These are phyloP conservation scores for Fomitopsis schrenkii DNA, from an alignment of 1,284 basidiomycete species.

Conservation along the genomic window DNA sequence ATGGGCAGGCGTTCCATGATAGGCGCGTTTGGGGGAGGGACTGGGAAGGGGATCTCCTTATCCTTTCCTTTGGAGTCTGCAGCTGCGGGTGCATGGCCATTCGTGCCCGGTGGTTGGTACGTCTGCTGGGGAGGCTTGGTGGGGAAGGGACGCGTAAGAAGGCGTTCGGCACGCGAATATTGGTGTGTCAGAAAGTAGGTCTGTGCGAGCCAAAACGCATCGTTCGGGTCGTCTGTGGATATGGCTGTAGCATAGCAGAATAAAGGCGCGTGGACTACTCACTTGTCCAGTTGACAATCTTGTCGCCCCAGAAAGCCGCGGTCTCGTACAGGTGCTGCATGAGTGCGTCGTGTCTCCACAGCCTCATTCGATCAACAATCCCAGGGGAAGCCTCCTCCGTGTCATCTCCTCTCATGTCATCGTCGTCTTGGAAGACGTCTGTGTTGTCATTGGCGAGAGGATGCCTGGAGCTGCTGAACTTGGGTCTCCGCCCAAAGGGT, in stretches of 20 bases:
- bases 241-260: background rate
- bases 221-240: slow-evolving; percentile 84
- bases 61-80: slow-evolving; percentile 50
- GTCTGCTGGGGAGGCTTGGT: slow-evolving; percentile 40
- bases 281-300: slow-evolving; percentile 94
- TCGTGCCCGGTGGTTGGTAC: slow-evolving; percentile 30
- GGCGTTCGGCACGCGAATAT: slow-evolving; percentile 89
- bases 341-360: slow-evolving; percentile 97
- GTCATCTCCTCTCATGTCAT: slow-evolving; percentile 21
- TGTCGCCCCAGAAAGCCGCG: slow-evolving; percentile 98
- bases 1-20: slow-evolving; percentile 57
- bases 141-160: slow-evolving; percentile 82
- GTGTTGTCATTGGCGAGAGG: slow-evolving; percentile 75
- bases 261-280: slow-evolving; percentile 31
- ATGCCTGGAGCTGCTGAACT: slow-evolving; percentile 50
- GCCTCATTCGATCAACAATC: slow-evolving; percentile 90
- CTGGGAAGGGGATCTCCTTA: slow-evolving; percentile 43
- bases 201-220: slow-evolving; percentile 99
- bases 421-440: slow-evolving; percentile 68
- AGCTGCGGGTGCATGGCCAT: slow-evolving; percentile 36
- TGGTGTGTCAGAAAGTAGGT: slow-evolving; percentile 95
- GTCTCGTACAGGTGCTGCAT: slow-evolving; percentile 98
- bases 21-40: slow-evolving; percentile 17
- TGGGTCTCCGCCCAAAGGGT: slow-evolving; percentile 41
- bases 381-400: slow-evolving; percentile 59